A percentile compares a stretch with the other conserved stretches of the same genome.
phyloP scores from a whole-genome alignment of 208 protist species.

The Acanthamoeba castellanii region DNA sequence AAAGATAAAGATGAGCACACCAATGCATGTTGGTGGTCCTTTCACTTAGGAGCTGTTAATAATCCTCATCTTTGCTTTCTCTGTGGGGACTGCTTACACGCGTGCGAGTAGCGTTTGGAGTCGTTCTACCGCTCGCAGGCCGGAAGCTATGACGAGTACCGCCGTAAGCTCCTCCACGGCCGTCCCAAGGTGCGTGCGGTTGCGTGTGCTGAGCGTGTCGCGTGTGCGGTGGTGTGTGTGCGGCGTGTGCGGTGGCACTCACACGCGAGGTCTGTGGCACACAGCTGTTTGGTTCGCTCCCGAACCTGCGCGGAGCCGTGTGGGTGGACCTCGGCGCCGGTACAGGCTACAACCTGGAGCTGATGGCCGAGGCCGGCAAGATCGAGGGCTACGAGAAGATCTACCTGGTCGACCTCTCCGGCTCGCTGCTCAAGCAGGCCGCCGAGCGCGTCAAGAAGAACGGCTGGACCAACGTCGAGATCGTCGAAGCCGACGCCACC shows the following conservation, averaged over 20 bases:
- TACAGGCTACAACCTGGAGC: constrained; percentile 61
- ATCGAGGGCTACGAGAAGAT: constrained; percentile 49
- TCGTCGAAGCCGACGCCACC: constrained; percentile 68
- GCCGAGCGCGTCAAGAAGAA: constrained; percentile 68
- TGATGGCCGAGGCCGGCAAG: constrained; percentile 52
- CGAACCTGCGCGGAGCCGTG: not conserved
- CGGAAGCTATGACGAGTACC: constrained; percentile 55
- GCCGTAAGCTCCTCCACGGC: constrained; percentile 51
- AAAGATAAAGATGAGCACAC: not conserved
- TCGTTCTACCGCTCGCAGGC: constrained; percentile 58
- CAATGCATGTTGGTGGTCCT: not conserved
- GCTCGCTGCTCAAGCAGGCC: constrained; percentile 59
- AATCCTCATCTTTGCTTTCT: not conserved
- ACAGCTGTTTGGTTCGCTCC: constrained; percentile 34
- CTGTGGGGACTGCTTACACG: too few relatives aligned
- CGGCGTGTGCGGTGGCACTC: not conserved
- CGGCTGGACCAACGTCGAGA: constrained; percentile 71
- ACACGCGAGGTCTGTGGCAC: not conserved
- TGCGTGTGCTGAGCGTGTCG: not conserved
- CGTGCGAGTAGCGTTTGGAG: not conserved
- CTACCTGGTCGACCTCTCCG: constrained; percentile 65
- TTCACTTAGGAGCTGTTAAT: too few relatives aligned
- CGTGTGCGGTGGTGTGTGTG: not conserved
- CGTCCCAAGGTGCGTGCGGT: not conserved
- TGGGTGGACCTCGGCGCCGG: constrained; percentile 73